Evolutionary conservation across 2,329 filamentous ascomycete species (phyloP).

Genomic region (Arthroderma uncinatum): DNA sequence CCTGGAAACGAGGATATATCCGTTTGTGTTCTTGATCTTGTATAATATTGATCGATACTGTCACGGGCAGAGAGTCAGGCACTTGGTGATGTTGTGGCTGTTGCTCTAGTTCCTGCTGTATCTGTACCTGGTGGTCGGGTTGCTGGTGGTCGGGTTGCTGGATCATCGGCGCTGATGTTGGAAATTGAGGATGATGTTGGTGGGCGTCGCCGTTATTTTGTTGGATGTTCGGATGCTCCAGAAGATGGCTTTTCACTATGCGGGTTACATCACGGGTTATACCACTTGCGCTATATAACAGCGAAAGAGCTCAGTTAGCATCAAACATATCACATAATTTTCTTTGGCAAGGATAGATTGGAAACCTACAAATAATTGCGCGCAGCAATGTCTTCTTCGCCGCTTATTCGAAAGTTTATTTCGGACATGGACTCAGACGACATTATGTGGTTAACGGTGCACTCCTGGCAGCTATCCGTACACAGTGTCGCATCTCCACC

Average conservation of each 20-base stretch:
- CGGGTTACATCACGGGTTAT: constrained; percentile 33
- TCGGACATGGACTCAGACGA: constrained; percentile 23
- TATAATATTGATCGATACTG: constrained; percentile 28
- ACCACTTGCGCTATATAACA: constrained; percentile 28
- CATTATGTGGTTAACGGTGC: constrained; percentile 29
- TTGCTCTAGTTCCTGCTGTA: constrained; percentile 1
- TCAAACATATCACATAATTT: background rate
- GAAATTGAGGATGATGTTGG: constrained; percentile 20
- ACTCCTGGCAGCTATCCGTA: constrained; percentile 24
- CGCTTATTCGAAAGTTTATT: constrained; percentile 30
- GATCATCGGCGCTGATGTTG: constrained; percentile 11
- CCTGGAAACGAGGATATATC: constrained; percentile 28
- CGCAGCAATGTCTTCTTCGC: constrained; percentile 21
- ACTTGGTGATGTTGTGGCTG: constrained; percentile 1
- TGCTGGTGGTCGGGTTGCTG: too few relatives aligned
- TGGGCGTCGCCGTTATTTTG: constrained; percentile 8
- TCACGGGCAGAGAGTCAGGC: constrained; percentile 1
- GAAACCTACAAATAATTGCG: constrained; percentile 33
- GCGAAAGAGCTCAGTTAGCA: constrained; percentile 12
- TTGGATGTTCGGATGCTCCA: background rate
- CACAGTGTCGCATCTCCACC: constrained; percentile 26
- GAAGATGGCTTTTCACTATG: constrained; percentile 31
- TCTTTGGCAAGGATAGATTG: background rate
- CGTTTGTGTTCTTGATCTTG: constrained; percentile 28
- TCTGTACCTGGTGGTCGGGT: constrained; percentile 2